Percentiles rank a stretch among this genome's conserved stretches.
Evolutionary conservation across 768 basidiomycete genomes (phyloP).

Genomic region (Amanita muscaria): DNA sequence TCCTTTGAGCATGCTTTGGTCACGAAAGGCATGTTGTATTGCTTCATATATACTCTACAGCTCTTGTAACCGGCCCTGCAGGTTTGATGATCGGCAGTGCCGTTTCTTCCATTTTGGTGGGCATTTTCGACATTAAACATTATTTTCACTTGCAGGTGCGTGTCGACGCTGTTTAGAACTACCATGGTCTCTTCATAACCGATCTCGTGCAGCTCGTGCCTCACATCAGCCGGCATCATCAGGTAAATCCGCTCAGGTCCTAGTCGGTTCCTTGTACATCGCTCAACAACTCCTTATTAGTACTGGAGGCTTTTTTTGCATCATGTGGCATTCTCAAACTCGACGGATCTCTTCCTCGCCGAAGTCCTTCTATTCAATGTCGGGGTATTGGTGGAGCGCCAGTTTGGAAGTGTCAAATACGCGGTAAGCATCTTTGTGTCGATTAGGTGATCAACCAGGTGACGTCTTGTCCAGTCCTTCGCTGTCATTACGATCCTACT

Average conservation of each 20-base stretch:
- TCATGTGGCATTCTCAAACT: slow-evolving; percentile 73
- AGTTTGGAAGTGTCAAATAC: slow-evolving; percentile 82
- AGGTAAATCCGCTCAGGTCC: slow-evolving; percentile 38
- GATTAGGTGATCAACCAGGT: not conserved
- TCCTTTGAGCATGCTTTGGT: slow-evolving; percentile 81
- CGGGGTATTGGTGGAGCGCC: slow-evolving; percentile 67
- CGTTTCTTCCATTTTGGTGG: slow-evolving; percentile 61
- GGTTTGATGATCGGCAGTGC: slow-evolving; percentile 72
- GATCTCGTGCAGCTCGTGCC: slow-evolving; percentile 75
- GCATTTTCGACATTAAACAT: slow-evolving; percentile 81
- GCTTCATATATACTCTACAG: slow-evolving; percentile 2
- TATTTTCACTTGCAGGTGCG: slow-evolving; percentile 78
- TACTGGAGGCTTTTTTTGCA: slow-evolving; percentile 78
- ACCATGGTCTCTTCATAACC: no score
- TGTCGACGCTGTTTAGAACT: slow-evolving; percentile 7
- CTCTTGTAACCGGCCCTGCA: slow-evolving; percentile 21
- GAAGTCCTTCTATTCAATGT: slow-evolving; percentile 67
- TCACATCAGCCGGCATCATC: slow-evolving; percentile 83
- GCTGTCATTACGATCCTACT: slow-evolving; percentile 57
- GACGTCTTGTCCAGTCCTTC: slow-evolving; percentile 51
- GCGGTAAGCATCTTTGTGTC: slow-evolving; percentile 45
- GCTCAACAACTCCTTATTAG: slow-evolving; percentile 32
- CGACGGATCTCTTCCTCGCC: slow-evolving; percentile 75
- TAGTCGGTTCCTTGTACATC: slow-evolving; percentile 25
- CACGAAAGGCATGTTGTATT: slow-evolving; percentile 54